phyloP scores from a whole-genome alignment of 2,329 filamentous ascomycete genomes.

The Tothia fuscella region DNA sequence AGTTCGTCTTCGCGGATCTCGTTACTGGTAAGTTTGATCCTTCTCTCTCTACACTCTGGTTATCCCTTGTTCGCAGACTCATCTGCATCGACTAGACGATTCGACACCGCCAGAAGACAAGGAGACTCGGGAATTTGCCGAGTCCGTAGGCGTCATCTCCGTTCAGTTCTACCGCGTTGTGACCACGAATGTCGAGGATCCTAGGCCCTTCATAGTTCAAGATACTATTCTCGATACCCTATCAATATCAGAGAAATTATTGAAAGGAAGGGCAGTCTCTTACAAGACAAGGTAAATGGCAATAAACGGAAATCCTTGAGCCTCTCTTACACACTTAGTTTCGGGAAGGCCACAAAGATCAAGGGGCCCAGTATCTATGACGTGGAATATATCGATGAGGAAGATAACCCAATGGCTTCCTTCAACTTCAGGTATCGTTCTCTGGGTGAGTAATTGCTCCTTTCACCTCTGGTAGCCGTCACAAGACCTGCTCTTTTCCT shows the following conservation, averaged over 20 bases:
- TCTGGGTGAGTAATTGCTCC: neutral
- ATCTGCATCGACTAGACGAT: no score
- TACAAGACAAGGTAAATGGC: neutral
- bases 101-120: no score
- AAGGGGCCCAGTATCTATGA: neutral
- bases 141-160: no score
- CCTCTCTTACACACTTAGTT: neutral
- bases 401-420: neutral
- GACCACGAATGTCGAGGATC: neutral
- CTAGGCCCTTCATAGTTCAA: neutral
- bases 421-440: slow-evolving; percentile 8
- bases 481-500: no score
- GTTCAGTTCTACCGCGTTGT: slow-evolving; percentile 1
- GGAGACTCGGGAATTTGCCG: no score
- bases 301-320: neutral
- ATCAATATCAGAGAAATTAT: slow-evolving; percentile 1
- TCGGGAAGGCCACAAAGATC: neutral
- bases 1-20: no score
- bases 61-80: no score
- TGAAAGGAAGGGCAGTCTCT: slow-evolving; percentile 3
- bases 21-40: no score
- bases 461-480: no score
- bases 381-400: neutral
- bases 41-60: no score
- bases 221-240: neutral